Conservation (phyloP, 495 filamentous ascomycete genomes). For the Aspergillus nidulans region DNA sequence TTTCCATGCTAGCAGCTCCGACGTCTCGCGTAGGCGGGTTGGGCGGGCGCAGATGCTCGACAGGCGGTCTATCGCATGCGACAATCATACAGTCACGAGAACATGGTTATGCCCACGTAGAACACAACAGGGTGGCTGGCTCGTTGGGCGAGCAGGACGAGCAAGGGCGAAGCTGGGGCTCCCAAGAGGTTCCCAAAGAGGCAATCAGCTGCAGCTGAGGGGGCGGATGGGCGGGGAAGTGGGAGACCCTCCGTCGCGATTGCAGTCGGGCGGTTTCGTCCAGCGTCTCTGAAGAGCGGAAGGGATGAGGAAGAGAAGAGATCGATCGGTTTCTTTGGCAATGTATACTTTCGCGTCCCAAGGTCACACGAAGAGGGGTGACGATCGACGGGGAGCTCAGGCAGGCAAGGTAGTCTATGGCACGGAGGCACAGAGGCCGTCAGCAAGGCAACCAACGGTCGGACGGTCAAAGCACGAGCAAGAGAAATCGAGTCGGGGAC, state of each 20-base stretch:
- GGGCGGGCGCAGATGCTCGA: constrained; percentile 17
- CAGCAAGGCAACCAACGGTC: neutral
- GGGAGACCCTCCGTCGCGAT: neutral
- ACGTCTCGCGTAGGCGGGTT: constrained; percentile 10
- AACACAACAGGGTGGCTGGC: neutral
- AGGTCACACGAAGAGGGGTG: constrained; percentile 14
- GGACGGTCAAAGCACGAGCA: neutral
- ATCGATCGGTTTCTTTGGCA: neutral
- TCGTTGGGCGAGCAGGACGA: constrained; percentile 1
- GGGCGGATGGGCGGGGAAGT: neutral
- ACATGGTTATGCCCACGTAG: constrained; percentile 16
- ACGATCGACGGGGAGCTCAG: neutral
- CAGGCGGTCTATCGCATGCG: constrained; percentile 11
- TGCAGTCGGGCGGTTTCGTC: neutral
- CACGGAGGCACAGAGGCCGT: neutral
- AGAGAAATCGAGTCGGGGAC: neutral
- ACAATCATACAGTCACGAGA: constrained; percentile 23
- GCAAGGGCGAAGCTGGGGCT: neutral
- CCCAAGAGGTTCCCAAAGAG: constrained; percentile 12
- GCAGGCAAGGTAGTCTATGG: neutral
- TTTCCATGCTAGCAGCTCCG: constrained; percentile 18
- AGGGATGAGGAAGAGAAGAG: neutral
- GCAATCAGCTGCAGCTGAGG: constrained; percentile 9
- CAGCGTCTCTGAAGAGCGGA: neutral
- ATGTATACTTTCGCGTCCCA: constrained; percentile 2